Base-by-base conservation (phyloP, 106 monocot genomes). In the Apostasia ramifera region DNA sequence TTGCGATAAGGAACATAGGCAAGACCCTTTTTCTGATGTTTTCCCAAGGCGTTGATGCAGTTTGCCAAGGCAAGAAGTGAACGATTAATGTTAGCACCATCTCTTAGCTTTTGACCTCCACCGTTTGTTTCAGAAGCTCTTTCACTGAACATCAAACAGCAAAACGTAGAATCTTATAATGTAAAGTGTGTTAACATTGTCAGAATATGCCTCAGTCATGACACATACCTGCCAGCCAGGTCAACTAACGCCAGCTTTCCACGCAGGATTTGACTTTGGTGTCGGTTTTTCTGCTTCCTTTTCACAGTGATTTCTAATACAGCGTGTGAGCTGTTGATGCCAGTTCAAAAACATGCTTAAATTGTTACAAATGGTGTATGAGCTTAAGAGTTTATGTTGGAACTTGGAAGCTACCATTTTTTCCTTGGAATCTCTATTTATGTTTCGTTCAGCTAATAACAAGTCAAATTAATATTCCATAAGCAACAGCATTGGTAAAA, bases 1-100 rank as follows among this genome's bases (percentile, higher is more conserved):
- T 98, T 98, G 15, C 97, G 92, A 49, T 98, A 98, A 73, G 97
- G 97, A 45, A 98, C 97, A 87, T 98, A 98, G 64, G 97, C 97
- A 71, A 98, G 89, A 13, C 97, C 97, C 73, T 90, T 98, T 56
- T 98, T 98, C 12, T 92, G 92, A 76, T 90, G 89, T 61, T 98
- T 98, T 55, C 97, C 97, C 60, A 98, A 74, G 66, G 97, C 97
- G 81, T 98, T 98, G 48, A 98, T 98, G 79, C 97, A 98, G 63
- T 98, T 98, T 69, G 97, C 97, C 50, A 98, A 78, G 49, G 97
- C 97, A 83, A 98, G 97, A 57, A 98, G 82, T 12, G 97, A 98
- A 8, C 87, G 84, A 64, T 98, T 98, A 46, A 98, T 98, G 57
- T 98, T 98, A 9, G 97, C 86, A 47, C 97, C 97, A 76, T 98